Evolutionary conservation across 2,329 filamentous ascomycete species (phyloP).

Genomic region (Penicillium griseofulvum): DNA sequence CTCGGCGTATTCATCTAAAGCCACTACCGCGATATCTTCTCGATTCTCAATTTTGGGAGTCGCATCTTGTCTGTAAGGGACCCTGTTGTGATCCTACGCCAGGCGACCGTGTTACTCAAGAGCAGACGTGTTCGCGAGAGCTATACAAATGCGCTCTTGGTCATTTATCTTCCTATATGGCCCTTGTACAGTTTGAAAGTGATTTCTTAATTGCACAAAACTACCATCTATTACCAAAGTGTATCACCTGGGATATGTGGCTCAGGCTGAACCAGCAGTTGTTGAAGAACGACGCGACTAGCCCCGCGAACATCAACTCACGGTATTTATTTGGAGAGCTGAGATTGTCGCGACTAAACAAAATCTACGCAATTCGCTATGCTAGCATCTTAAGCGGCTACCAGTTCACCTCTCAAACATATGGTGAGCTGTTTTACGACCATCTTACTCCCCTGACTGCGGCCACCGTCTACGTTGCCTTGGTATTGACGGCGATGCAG

Average conservation of each 20-base stretch:
- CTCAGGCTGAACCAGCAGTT: constrained; percentile 14
- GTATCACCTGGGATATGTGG: constrained; percentile 26
- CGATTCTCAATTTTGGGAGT: constrained; percentile 16
- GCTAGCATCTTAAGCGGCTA: not conserved
- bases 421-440: constrained; percentile 18
- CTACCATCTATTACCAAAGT: constrained; percentile 32
- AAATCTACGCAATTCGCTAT: constrained; percentile 20
- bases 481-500: constrained; percentile 36
- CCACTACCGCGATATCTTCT: constrained; percentile 25
- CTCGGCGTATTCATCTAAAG: constrained; percentile 20
- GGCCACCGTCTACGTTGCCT: constrained; percentile 24
- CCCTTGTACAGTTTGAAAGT: constrained; percentile 33
- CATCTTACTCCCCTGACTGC: constrained; percentile 25
- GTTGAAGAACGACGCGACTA: not conserved
- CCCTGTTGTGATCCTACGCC: not conserved
- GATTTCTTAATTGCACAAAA: constrained; percentile 39
- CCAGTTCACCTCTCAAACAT: constrained; percentile 13
- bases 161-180: constrained; percentile 34
- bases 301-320: constrained; percentile 27
- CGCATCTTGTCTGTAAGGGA: constrained; percentile 4
- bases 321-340: constrained; percentile 47
- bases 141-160: constrained; percentile 31
- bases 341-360: constrained; percentile 33
- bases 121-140: not conserved
- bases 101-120: not conserved